These are phyloP conservation scores for Penicillium paxilli DNA, from an alignment of 495 filamentous ascomycete species.

Conservation along the genomic window DNA sequence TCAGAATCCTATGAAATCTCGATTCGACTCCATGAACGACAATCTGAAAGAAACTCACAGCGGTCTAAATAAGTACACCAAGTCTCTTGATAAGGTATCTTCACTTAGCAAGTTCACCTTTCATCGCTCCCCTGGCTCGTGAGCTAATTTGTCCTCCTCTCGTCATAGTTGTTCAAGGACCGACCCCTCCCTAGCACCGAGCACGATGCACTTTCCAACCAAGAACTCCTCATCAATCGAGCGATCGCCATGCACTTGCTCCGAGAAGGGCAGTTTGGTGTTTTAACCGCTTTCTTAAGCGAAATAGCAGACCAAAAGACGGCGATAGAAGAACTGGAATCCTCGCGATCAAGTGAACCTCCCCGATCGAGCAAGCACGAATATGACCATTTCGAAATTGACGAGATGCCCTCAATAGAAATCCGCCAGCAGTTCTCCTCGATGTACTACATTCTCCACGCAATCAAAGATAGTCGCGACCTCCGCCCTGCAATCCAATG, in stretches of 20 bases:
- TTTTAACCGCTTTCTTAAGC: conserved; percentile 76
- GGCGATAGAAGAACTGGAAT: conserved; percentile 6
- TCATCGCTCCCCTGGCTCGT: neutral
- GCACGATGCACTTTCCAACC: conserved; percentile 76
- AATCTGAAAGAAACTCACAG: conserved; percentile 78
- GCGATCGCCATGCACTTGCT: conserved; percentile 96
- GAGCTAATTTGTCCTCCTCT: neutral
- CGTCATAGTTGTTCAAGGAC: conserved; percentile 68
- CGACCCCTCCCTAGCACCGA: conserved; percentile 73
- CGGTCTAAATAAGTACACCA: conserved; percentile 76
- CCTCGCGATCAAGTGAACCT: too few relatives aligned
- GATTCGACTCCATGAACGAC: conserved; percentile 75
- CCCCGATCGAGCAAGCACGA: conserved; percentile 17
- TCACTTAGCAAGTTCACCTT: neutral
- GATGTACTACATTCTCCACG: conserved; percentile 87
- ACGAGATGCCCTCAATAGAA: conserved; percentile 59
- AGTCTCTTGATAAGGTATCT: conserved; percentile 75
- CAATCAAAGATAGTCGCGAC: conserved; percentile 68
- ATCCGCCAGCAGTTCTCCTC: conserved; percentile 79
- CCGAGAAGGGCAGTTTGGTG: conserved; percentile 88
- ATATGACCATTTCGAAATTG: conserved; percentile 40
- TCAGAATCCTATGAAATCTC: conserved; percentile 76
- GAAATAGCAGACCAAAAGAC: conserved; percentile 52
- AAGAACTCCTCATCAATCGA: conserved; percentile 77
- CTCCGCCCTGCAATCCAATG: conserved; percentile 82